phyloP scores from a whole-genome alignment of 1,139 yeast genomes.

The Kodamaea fungicola region DNA sequence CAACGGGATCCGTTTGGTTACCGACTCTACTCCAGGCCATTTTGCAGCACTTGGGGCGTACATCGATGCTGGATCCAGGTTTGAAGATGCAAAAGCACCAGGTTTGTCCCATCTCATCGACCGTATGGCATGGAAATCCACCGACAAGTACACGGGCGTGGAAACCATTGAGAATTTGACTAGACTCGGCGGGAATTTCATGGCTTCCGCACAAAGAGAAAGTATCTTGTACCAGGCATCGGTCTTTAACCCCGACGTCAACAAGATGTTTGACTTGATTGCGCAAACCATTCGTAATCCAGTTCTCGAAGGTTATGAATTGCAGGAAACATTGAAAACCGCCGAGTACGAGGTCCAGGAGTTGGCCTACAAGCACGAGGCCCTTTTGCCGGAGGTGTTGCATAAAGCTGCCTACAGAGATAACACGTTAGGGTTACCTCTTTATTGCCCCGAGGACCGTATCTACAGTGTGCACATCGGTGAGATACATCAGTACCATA shows the following conservation, averaged over 20 bases:
- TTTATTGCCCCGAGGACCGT: constrained; percentile 74
- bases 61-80: constrained; percentile 87
- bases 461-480: constrained; percentile 52
- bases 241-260: constrained; percentile 85
- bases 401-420: constrained; percentile 76
- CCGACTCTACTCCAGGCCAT: constrained; percentile 86
- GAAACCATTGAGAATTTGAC: constrained; percentile 77
- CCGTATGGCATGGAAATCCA: constrained; percentile 83
- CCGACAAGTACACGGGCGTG: constrained; percentile 56
- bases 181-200: constrained; percentile 87
- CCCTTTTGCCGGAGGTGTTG: constrained; percentile 80
- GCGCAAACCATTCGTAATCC: constrained; percentile 83
- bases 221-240: constrained; percentile 92
- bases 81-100: constrained; percentile 51
- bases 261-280: constrained; percentile 71
- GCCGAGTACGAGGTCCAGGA: constrained; percentile 83
- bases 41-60: constrained; percentile 89
- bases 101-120: constrained; percentile 87
- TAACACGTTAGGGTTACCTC: constrained; percentile 81
- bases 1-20: constrained; percentile 81
- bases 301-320: constrained; percentile 61
- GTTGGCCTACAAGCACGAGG: constrained; percentile 79
- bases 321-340: constrained; percentile 68
- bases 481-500: constrained; percentile 60
- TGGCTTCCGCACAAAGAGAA: constrained; percentile 91